These are phyloP conservation scores for Scutellaria minor DNA, from an alignment of 257 asterid genomes.

Conservation along the genomic window DNA sequence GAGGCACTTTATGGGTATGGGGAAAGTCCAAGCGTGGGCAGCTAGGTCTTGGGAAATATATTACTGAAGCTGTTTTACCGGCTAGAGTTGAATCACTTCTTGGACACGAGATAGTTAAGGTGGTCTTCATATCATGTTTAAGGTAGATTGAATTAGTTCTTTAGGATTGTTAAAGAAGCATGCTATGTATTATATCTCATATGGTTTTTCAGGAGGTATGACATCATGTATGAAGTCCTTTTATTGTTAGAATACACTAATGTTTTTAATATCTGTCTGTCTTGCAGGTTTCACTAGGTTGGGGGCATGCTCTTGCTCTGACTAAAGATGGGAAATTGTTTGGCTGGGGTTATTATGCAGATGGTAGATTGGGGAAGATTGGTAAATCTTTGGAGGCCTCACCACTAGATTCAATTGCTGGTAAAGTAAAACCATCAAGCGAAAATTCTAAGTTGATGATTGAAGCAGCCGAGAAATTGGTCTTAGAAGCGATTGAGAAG, in stretches of 20 bases:
- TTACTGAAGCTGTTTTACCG: constrained; percentile 65
- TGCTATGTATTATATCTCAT: neutral
- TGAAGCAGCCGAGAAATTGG: constrained; percentile 71
- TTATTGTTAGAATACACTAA: constrained; percentile 18
- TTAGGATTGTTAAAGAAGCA: constrained; percentile 9
- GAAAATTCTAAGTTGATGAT: constrained; percentile 41
- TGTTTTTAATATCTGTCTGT: neutral
- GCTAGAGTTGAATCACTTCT: constrained; percentile 68
- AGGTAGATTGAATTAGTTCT: constrained; percentile 53
- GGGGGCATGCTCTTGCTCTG: constrained; percentile 97
- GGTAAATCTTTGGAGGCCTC: constrained; percentile 70
- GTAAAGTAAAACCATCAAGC: constrained; percentile 30
- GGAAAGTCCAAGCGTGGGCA: constrained; percentile 97
- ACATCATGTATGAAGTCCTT: neutral
- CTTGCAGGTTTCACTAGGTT: constrained; percentile 85
- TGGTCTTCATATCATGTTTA: constrained; percentile 54
- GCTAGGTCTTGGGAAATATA: constrained; percentile 74
- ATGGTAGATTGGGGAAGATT: constrained; percentile 86
- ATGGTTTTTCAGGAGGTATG: neutral
- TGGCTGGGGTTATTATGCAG: constrained; percentile 99
- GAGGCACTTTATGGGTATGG: constrained; percentile 96
- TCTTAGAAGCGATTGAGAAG: constrained; percentile 77
- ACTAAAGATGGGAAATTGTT: constrained; percentile 76
- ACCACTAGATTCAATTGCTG: constrained; percentile 67
- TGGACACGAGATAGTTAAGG: constrained; percentile 85